These are phyloP conservation scores for Glycine soja DNA, from an alignment of 306 rosid genomes.

Conservation along the genomic window DNA sequence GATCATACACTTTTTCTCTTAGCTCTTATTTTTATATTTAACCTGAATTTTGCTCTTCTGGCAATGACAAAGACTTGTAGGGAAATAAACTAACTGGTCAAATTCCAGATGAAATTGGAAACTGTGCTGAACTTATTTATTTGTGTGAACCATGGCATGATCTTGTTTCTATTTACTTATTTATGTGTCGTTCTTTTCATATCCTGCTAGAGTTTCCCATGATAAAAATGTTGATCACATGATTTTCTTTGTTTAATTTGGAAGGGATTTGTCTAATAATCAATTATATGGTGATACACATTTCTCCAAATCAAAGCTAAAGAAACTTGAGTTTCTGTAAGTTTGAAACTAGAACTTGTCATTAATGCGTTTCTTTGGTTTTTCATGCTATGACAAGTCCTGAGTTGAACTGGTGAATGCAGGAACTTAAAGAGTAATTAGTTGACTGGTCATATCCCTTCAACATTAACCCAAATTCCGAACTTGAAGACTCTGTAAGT, in stretches of 20 bases:
- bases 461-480: constrained; percentile 27
- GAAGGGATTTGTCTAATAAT: constrained; percentile 32
- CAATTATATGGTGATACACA: constrained; percentile 21
- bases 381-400: background rate
- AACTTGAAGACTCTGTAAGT: constrained; percentile 32
- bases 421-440: constrained; percentile 26
- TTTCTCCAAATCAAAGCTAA: constrained; percentile 26
- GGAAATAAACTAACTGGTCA: constrained; percentile 26
- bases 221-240: background rate
- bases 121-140: background rate
- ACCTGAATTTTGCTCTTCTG: background rate
- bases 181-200: background rate
- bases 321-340: constrained; percentile 18
- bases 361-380: background rate
- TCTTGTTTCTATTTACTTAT: background rate
- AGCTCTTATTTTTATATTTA: background rate
- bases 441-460: constrained; percentile 23
- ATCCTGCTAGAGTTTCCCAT: background rate
- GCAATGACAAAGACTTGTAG: constrained; percentile 9
- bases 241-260: background rate
- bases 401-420: constrained; percentile 11
- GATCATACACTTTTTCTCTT: background rate
- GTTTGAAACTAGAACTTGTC: background rate
- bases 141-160: constrained; percentile 6
- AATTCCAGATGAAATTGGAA: constrained; percentile 28